Evolutionary conservation across 805 yeast species (phyloP).

Genomic region (Sugiyamaella valdiviana): DNA sequence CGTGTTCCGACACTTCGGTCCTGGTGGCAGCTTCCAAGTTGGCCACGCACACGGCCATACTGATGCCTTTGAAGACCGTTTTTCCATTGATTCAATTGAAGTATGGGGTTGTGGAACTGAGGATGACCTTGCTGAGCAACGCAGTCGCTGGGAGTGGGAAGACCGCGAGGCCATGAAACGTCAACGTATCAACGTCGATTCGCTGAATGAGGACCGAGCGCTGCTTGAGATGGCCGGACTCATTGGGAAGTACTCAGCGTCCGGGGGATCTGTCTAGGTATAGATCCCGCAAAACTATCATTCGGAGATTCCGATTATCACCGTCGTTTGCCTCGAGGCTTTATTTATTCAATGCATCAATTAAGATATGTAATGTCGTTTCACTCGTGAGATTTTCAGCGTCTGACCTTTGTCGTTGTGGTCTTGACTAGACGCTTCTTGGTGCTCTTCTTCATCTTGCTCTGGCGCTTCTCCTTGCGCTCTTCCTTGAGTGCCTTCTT

Average conservation of each 20-base stretch:
- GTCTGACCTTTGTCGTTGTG: constrained; percentile 26
- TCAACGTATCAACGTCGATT: constrained; percentile 57
- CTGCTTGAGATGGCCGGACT: constrained; percentile 77
- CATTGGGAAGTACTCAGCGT: constrained; percentile 39
- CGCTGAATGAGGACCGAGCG: constrained; percentile 72
- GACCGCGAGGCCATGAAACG: constrained; percentile 76
- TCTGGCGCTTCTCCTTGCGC: constrained; percentile 70
- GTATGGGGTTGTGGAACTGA: constrained; percentile 90
- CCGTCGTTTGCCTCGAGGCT: not conserved
- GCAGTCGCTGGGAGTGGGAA: constrained; percentile 85
- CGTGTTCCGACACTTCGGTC: constrained; percentile 62
- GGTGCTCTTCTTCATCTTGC: constrained; percentile 74
- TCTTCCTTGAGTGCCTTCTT: constrained; percentile 72
- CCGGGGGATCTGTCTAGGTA: constrained; percentile 48
- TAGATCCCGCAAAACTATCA: no score
- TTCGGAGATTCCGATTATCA: no score
- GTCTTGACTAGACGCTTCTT: constrained; percentile 71
- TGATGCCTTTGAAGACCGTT: constrained; percentile 57
- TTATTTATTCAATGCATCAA: not conserved
- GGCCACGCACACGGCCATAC: constrained; percentile 30
- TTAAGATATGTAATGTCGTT: not conserved
- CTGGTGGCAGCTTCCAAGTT: constrained; percentile 44
- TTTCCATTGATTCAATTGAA: constrained; percentile 68
- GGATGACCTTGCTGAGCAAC: constrained; percentile 70
- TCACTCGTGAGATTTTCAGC: not conserved